Evolutionary conservation across 2,329 filamentous ascomycete species (phyloP).

Genomic region (Stagonosporopsis chrysanthemi): DNA sequence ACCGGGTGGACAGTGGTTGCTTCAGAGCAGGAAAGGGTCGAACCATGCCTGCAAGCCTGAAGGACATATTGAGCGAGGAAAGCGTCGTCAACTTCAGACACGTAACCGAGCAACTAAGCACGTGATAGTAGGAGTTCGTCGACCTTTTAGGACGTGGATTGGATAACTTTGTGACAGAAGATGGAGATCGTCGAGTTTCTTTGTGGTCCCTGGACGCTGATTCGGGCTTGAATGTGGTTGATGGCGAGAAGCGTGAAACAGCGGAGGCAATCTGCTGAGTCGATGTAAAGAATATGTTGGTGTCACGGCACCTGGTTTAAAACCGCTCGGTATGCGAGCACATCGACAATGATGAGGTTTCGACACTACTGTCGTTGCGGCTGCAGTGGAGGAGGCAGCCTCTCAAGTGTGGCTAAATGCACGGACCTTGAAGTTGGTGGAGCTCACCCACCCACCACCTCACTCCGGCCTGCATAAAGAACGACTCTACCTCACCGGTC

Average conservation of each 20-base stretch:
- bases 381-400: slow-evolving; percentile 16
- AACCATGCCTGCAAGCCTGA: slow-evolving; percentile 22
- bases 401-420: slow-evolving; percentile 30
- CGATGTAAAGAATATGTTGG: neutral
- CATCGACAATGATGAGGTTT: too few relatives aligned
- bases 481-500: slow-evolving; percentile 30
- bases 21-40: slow-evolving; percentile 14
- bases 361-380: neutral
- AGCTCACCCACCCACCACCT: slow-evolving; percentile 35
- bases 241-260: neutral
- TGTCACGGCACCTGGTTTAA: neutral
- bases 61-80: slow-evolving; percentile 13
- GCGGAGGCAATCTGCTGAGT: neutral
- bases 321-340: neutral
- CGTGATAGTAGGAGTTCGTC: neutral
- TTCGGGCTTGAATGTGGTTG: neutral
- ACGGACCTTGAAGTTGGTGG: slow-evolving; percentile 17
- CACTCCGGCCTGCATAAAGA: slow-evolving; percentile 42
- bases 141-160: neutral
- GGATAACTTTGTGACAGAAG: neutral
- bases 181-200: neutral
- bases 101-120: neutral
- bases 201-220: neutral
- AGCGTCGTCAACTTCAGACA: neutral
- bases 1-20: slow-evolving; percentile 7